Evolutionary conservation across 805 yeast species (phyloP).

Genomic region (Cyberlindnera galapagoensis): DNA sequence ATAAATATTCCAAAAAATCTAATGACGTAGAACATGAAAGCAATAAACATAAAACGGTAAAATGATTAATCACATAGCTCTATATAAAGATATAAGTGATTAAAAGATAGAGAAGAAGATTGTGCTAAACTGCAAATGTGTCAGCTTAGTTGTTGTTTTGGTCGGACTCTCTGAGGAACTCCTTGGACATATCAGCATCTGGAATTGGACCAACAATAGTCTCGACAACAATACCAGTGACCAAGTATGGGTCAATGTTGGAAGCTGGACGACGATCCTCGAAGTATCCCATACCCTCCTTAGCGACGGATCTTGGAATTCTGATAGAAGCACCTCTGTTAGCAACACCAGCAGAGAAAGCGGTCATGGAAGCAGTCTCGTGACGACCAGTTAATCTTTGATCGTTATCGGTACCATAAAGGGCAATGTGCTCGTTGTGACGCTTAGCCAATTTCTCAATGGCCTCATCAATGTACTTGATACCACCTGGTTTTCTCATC

Average conservation of each 20-base stretch:
- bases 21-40: too few relatives aligned
- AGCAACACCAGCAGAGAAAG: slow-evolving; percentile 95
- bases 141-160: too few relatives aligned
- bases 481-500: slow-evolving; percentile 96
- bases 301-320: slow-evolving; percentile 98
- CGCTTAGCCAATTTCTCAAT: slow-evolving; percentile 90
- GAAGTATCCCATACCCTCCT: slow-evolving; percentile 96
- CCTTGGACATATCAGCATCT: slow-evolving; percentile 91
- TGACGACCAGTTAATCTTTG: slow-evolving; percentile 96
- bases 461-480: slow-evolving; percentile 89
- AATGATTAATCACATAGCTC: too few relatives aligned
- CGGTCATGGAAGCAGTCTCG: slow-evolving; percentile 92
- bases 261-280: slow-evolving; percentile 99
- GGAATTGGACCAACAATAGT: slow-evolving; percentile 92
- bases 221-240: slow-evolving; percentile 97
- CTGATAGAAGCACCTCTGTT: slow-evolving; percentile 99
- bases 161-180: slow-evolving; percentile 66
- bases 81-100: too few relatives aligned
- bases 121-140: too few relatives aligned
- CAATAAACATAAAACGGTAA: too few relatives aligned
- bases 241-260: slow-evolving; percentile 97
- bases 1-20: too few relatives aligned
- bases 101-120: too few relatives aligned
- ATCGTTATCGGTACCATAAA: slow-evolving; percentile 94
- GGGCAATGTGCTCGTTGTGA: slow-evolving; percentile 91